Evolutionary conservation across 2,329 filamentous ascomycete genomes (phyloP), one percentile per base, ranked within the genome.

Genomic region (Diatrype stigma): DNA sequence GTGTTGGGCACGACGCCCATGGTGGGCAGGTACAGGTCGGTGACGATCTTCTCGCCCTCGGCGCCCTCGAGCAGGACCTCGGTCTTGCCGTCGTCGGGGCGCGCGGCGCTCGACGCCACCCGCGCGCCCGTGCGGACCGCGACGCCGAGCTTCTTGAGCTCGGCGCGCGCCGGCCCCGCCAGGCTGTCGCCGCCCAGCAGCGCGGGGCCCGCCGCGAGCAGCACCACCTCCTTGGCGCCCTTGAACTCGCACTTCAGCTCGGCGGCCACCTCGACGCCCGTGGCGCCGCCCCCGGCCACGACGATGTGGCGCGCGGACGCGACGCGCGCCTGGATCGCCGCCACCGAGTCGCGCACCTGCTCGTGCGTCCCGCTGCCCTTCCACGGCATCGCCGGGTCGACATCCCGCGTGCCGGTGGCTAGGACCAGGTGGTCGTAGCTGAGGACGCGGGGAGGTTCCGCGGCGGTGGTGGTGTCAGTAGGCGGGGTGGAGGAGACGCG

Each of bases 1-100:
- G 77, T 75, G 65, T 84, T 85, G 42, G 81, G 77, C 19, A 69
- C 60, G 38, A 82, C 64, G 30, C 82, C 82, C 59, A 76, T 74
- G 3, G 80, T 80, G 6, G 80, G 74, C 22, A 85, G 67, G 63
- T 81, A 81, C n/a, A 80, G 53, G 58, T 85, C 81, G 2, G 79
- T 80, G 7, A 67, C 56, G 52, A 83, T 59, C 46, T 65, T 76
- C 54, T 75, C 71, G 54, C 77, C 77, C 51, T 66, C 67, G 32
- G 67, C 26, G 10, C 26, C 26, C 5, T 72, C 69, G 2, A 64
- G 56, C 37, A 70, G 58, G 2, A 60, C 56, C n/a, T 60, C 60
- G 17, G 69, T 58, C 2, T 59, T 60, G 2, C 63, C 60, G 16
- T n/a, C n/a, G n/a, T n/a, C n/a, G n/a, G n/a, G n/a, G n/a, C n/a